phyloP scores from a whole-genome alignment of 2,329 filamentous ascomycete species.

The Colletotrichum somersetense region DNA sequence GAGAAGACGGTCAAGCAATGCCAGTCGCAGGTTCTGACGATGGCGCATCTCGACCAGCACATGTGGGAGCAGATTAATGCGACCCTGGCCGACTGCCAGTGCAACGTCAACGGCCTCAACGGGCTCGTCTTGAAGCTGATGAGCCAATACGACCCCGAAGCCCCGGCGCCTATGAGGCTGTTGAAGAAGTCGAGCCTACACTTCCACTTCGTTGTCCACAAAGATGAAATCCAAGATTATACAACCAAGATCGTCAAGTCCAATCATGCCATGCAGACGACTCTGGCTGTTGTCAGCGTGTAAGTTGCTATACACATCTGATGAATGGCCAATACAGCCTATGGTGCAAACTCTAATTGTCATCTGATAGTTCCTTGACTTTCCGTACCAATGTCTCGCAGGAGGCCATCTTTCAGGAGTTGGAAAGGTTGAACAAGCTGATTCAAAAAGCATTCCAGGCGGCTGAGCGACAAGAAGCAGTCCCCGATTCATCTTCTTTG shows the following conservation, averaged over 20 bases:
- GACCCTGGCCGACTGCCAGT: slow-evolving; percentile 19
- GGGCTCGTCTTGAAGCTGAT: slow-evolving; percentile 11
- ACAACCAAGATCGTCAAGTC: slow-evolving; percentile 24
- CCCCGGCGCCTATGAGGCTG: not conserved
- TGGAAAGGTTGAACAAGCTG: slow-evolving; percentile 7
- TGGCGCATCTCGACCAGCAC: slow-evolving; percentile 24
- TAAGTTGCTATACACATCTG: not conserved
- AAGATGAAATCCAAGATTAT: slow-evolving; percentile 21
- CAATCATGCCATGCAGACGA: slow-evolving; percentile 28
- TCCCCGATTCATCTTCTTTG: not conserved
- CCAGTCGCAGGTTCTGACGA: slow-evolving; percentile 3
- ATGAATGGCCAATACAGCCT: too few species aligned
- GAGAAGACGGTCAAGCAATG: slow-evolving; percentile 29
- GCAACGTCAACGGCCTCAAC: slow-evolving; percentile 8
- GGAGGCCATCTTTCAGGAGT: slow-evolving; percentile 21
- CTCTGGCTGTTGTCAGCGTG: slow-evolving; percentile 26
- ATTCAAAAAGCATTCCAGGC: not conserved
- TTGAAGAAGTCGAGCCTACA: slow-evolving; percentile 24
- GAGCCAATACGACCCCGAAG: slow-evolving; percentile 17
- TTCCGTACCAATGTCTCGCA: slow-evolving; percentile 20
- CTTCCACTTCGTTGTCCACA: slow-evolving; percentile 15
- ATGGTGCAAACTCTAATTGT: not conserved
- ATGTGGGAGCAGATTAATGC: slow-evolving; percentile 29
- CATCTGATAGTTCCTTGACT: slow-evolving; percentile 7
- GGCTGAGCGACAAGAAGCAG: not conserved